Conservation (phyloP, 805 yeast species). For the Saccharomycopsis sp. region DNA sequence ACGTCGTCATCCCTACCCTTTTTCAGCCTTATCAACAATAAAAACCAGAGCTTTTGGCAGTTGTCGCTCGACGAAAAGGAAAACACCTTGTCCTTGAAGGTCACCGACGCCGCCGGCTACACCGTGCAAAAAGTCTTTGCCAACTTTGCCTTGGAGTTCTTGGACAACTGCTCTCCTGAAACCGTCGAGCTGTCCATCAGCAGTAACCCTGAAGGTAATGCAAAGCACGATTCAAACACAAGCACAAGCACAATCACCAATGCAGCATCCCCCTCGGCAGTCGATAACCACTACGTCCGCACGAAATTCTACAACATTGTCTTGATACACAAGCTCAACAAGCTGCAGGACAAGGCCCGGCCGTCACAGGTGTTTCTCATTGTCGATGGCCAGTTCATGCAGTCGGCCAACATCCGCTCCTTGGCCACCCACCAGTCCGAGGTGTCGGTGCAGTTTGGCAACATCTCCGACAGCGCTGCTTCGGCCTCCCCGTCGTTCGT, state of each 20-base stretch:
- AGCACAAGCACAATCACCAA: too few relatives aligned
- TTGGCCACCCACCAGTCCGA: slow-evolving; percentile 16
- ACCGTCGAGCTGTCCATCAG: too few relatives aligned
- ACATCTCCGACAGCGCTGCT: too few relatives aligned
- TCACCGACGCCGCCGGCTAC: slow-evolving; percentile 9
- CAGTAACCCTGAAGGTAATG: background rate
- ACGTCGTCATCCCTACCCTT: background rate
- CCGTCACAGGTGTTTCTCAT: slow-evolving; percentile 34
- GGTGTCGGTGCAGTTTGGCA: slow-evolving; percentile 16
- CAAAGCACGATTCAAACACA: background rate
- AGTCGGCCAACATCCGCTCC: slow-evolving; percentile 22
- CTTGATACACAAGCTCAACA: slow-evolving; percentile 22
- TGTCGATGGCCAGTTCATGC: slow-evolving; percentile 41
- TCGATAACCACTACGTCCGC: background rate
- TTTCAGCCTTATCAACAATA: slow-evolving; percentile 9
- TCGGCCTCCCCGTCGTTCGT: too few relatives aligned
- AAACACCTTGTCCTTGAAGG: slow-evolving; percentile 8
- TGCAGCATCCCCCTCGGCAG: too few relatives aligned
- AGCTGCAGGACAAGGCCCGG: too few relatives aligned
- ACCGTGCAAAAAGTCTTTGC: slow-evolving; percentile 23
- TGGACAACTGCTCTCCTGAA: background rate
- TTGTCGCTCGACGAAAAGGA: slow-evolving; percentile 7
- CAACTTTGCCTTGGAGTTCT: slow-evolving; percentile 25
- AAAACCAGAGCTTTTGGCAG: slow-evolving; percentile 15
- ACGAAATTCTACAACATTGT: slow-evolving; percentile 25